Conservation (phyloP, 2,329 filamentous ascomycete species). For the Aspergillus sp. region DNA sequence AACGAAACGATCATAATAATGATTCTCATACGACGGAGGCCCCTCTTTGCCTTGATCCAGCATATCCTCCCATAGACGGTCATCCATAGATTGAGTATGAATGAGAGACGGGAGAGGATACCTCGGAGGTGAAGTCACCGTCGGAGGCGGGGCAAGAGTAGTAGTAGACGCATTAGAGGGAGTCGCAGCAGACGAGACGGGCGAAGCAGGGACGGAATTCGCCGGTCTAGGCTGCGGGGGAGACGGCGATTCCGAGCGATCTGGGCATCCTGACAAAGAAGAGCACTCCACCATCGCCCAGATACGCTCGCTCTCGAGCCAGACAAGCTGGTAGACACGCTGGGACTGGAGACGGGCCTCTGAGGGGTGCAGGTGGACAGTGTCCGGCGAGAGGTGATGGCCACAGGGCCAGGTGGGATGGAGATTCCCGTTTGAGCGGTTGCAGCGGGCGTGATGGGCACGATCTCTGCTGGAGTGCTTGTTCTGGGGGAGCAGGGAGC, state of each 20-base stretch:
- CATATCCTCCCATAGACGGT: too few species aligned
- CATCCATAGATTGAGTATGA: too few species aligned
- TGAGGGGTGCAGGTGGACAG: too few species aligned
- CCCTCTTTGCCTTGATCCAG: too few species aligned
- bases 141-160: neutral
- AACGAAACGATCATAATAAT: constrained; percentile 11
- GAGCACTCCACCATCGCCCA: constrained; percentile 18
- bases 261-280: neutral
- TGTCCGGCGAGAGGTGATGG: too few species aligned
- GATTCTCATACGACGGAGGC: constrained; percentile 24
- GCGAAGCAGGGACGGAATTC: too few species aligned
- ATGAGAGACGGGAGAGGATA: too few species aligned
- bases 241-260: neutral
- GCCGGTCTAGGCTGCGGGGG: neutral
- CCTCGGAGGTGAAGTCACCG: neutral
- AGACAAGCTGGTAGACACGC: constrained; percentile 17
- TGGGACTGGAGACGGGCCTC: neutral
- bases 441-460: too few species aligned
- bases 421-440: too few species aligned
- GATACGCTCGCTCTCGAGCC: constrained; percentile 24
- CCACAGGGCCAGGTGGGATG: too few species aligned
- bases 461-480: neutral
- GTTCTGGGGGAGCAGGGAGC: neutral
- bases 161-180: neutral
- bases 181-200: neutral